Base-by-base conservation (phyloP, 1,284 basidiomycete species). In the Porogramme epimiltina region DNA sequence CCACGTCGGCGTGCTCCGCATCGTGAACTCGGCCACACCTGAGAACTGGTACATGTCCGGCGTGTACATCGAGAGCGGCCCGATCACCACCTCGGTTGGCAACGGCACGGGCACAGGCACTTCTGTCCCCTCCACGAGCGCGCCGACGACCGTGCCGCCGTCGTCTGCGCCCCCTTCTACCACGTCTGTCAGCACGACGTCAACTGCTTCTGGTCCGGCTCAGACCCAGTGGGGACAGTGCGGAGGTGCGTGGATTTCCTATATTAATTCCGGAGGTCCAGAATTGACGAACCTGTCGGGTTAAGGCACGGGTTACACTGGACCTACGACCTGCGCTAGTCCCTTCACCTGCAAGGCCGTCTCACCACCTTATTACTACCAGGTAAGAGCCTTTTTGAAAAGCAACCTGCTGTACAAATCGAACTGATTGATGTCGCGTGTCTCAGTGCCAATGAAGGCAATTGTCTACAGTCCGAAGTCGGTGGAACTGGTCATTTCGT, bases 31-130 rank as follows among this genome's bases (percentile, higher is more conserved):
- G 28, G 64, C 73, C 41, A 66, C 65, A 25, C 65, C 75, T 8
- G 82, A 84, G 64, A 78, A 84, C 60, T 85, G 75, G 74, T 85
- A 78, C 68, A 74, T 82, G 71, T 79, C 78, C 42, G 78, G 80
- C 38, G 79, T 85, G 40, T 85, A 80, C 66, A 74, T 84, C 60
- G 82, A 85, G 66, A 73, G 65, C 34, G 80, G 79, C 1, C 72
- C 79, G 3, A 80, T 84, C 59, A 84, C 78, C 31, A 84, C 81
- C 8, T 52, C 66, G 46, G 70, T 81, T 41, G 80, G 79, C 6
- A 67, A 57, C 46, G 76, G 77, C 22, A 84, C 81, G 9, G 53
- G 66, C 47, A 70, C 81, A 39, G 80, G 79, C 6, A 67, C 57
- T 45, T 57, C 54, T 50, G 64, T 65, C 43, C 64, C 26, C 44